Evolutionary conservation across 768 basidiomycete genomes (phyloP).

Genomic region (Lentinula sp.): DNA sequence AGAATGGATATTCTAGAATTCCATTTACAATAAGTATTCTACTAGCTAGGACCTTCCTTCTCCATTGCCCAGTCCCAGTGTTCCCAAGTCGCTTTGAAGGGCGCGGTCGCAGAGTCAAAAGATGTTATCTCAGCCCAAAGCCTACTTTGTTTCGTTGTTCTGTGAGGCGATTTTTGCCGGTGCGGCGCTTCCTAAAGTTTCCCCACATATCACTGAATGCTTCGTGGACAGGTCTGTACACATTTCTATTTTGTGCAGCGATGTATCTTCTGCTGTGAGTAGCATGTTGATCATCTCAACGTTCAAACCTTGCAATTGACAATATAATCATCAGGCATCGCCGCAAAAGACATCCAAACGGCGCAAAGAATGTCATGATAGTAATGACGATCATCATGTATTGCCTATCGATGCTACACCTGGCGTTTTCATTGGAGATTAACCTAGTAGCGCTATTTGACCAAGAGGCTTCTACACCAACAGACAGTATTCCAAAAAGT

Average conservation of each 20-base stretch:
- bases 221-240: neutral
- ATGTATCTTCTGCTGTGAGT: neutral
- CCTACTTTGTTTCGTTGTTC: neutral
- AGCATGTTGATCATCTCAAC: neutral
- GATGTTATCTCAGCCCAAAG: constrained; percentile 1
- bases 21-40: neutral
- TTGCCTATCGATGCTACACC: neutral
- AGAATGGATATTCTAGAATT: too few relatives aligned
- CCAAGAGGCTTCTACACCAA: neutral
- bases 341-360: neutral
- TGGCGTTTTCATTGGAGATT: neutral
- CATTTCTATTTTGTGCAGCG: neutral
- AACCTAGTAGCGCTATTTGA: neutral
- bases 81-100: neutral
- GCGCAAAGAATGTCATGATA: neutral
- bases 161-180: neutral
- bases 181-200: neutral
- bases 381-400: neutral
- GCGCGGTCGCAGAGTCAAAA: neutral
- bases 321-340: neutral
- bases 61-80: neutral
- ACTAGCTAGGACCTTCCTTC: neutral
- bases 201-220: neutral
- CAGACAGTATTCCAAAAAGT: neutral
- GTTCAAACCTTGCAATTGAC: neutral